Base-by-base conservation (phyloP, 2,329 filamentous ascomycete species). In the Canariomyces notabilis region DNA sequence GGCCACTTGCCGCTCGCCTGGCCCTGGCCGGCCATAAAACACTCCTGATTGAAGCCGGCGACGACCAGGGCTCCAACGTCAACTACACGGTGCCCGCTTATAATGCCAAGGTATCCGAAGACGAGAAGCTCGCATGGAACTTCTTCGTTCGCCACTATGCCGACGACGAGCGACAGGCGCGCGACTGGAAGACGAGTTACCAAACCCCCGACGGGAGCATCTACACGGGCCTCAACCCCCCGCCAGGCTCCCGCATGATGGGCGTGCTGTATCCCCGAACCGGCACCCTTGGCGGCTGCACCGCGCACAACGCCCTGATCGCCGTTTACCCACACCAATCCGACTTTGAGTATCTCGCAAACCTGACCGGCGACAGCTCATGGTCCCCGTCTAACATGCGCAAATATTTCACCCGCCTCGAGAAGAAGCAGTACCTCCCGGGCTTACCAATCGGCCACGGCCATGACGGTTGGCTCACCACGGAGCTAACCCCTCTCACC, bases 111-210 rank as follows among this genome's bases (percentile, higher is more conserved):
- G 44, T 55, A 4, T 55, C 56, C n/a, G 57, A 60, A 37, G 57
- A 58, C 37, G 48, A 49, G 18, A 35, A 51, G 7, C 39, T 57
- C 19, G 19, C 65, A 35, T 83, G 80, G 79, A 72, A 80, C 63
- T 82, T 76, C 61, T 84, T 73, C 51, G 77, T 83, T 47, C 73
- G 75, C 42, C 80, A 83, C 61, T 82, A 80, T 55, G 62, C 68
- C 5, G 71, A 81, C 51, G 60, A 71, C 15, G 60, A 51, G 3
- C 70, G 72, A 9, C 72, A 76, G 52, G 64, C 69, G 29, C 65
- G 69, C 36, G 76, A 81, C 56, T 73, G 65, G 54, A 79, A 83
- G 63, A 62, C 66, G 54, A 65, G 62, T 0, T 73, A 67, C 51
- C 49, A 59, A 14, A 61, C 56, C 9, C 41, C 65, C 0, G 57